phyloP scores from a whole-genome alignment of 2,329 filamentous ascomycete species.

The Hypoxylon rubiginosum region DNA sequence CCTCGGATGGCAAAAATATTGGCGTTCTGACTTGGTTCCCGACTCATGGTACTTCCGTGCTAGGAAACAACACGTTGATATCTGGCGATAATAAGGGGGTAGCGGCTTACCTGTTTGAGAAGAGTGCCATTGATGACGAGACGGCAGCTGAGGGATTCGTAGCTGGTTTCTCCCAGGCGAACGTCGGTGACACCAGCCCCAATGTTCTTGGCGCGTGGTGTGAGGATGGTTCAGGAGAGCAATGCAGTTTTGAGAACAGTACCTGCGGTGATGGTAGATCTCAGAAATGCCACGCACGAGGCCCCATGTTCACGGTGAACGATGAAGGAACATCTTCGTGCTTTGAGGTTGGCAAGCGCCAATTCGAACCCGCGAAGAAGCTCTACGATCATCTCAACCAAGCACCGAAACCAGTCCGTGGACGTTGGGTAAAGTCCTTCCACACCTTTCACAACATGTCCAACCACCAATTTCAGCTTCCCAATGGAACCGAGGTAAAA shows the following conservation, averaged over 20 bases:
- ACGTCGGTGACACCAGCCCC: constrained; percentile 90
- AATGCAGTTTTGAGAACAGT: constrained; percentile 84
- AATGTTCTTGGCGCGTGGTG: constrained; percentile 91
- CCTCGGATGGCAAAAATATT: constrained; percentile 80
- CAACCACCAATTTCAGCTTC: constrained; percentile 78
- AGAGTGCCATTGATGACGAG: constrained; percentile 68
- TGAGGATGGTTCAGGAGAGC: constrained; percentile 81
- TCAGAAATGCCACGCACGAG: constrained; percentile 79
- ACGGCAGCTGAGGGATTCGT: constrained; percentile 78
- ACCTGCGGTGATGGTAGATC: constrained; percentile 81
- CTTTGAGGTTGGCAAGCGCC: constrained; percentile 81
- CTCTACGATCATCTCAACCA: constrained; percentile 67
- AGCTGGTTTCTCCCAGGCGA: constrained; percentile 92
- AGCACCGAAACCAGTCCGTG: constrained; percentile 66
- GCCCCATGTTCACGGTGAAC: constrained; percentile 75
- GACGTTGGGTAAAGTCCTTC: constrained; percentile 80
- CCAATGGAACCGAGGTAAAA: constrained; percentile 76
- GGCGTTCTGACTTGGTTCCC: constrained; percentile 92
- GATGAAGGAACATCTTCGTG: constrained; percentile 81
- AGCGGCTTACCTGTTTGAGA: constrained; percentile 86
- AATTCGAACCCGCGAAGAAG: constrained; percentile 63
- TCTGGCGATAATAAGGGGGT: constrained; percentile 98
- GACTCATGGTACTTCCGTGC: constrained; percentile 90
- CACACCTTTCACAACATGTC: constrained; percentile 89
- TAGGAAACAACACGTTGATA: constrained; percentile 91